Conservation (phyloP, 345 rosid genomes). For the Physaria fendleri region DNA sequence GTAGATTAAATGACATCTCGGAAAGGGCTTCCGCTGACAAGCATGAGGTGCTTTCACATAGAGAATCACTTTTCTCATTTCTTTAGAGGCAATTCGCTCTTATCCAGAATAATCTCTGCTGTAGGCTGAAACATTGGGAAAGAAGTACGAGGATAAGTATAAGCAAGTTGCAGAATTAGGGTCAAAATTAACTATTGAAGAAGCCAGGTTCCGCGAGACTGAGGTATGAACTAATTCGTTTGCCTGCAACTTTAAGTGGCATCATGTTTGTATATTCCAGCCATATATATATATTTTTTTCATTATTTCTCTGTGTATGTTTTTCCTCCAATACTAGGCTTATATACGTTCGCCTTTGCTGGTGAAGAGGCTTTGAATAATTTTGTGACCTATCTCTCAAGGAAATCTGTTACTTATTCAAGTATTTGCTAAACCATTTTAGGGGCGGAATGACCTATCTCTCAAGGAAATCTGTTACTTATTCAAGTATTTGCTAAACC, state of each 20-base stretch:
- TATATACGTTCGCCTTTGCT: not conserved
- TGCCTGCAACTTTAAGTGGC: too few species aligned
- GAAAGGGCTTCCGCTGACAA: conserved; percentile 92
- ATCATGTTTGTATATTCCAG: too few species aligned
- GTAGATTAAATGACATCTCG: conserved; percentile 82
- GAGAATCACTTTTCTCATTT: too few species aligned
- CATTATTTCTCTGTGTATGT: too few species aligned
- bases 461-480: too few species aligned
- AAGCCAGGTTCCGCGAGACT: conserved; percentile 85
- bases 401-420: not conserved
- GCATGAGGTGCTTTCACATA: conserved; percentile 86
- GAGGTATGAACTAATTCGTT: too few species aligned
- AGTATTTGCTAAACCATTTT: too few species aligned
- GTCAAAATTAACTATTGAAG: conserved; percentile 89
- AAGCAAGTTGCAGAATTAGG: conserved; percentile 95
- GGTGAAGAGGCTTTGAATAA: not conserved
- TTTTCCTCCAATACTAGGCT: not conserved
- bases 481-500: too few species aligned
- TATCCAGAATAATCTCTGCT: conserved; percentile 24
- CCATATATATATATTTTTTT: not conserved
- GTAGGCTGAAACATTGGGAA: conserved; percentile 81
- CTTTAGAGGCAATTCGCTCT: too few species aligned
- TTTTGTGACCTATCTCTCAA: not conserved
- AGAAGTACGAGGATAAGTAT: conserved; percentile 96
- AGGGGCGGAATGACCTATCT: too few species aligned